Evolutionary conservation across 441 rosid species (phyloP).

Genomic region (California macrophylla): DNA sequence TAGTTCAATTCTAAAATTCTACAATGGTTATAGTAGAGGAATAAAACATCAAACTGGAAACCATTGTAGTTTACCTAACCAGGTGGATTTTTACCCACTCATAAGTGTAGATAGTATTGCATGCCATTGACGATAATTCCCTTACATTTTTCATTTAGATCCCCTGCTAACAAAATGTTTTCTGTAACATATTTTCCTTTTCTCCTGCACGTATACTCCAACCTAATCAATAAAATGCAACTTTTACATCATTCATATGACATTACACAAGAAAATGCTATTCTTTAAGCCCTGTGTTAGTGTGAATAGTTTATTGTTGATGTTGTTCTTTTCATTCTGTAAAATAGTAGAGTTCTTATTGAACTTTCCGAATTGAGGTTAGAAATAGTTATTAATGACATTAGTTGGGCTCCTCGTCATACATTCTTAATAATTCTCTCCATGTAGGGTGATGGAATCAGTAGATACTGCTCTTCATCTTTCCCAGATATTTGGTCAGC

Average conservation of each 20-base stretch:
- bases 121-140: not conserved
- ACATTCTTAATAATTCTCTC: constrained; percentile 17
- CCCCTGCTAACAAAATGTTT: not conserved
- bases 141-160: not conserved
- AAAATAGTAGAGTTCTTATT: not conserved
- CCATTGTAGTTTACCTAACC: not conserved
- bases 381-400: not conserved
- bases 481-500: constrained; percentile 37
- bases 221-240: not conserved
- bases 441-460: constrained; percentile 47
- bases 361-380: not conserved
- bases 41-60: not conserved
- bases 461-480: constrained; percentile 50
- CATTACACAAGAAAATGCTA: not conserved
- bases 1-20: too few relatives aligned
- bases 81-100: not conserved
- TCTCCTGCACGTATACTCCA: not conserved
- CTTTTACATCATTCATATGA: not conserved
- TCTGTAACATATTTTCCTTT: not conserved
- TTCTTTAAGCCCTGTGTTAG: not conserved
- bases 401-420: constrained; percentile 1
- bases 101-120: not conserved
- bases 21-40: not conserved
- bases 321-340: not conserved
- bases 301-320: not conserved